These are phyloP conservation scores for Tuber umbilicatum DNA, from an alignment of 495 filamentous ascomycete genomes.

Conservation along the genomic window DNA sequence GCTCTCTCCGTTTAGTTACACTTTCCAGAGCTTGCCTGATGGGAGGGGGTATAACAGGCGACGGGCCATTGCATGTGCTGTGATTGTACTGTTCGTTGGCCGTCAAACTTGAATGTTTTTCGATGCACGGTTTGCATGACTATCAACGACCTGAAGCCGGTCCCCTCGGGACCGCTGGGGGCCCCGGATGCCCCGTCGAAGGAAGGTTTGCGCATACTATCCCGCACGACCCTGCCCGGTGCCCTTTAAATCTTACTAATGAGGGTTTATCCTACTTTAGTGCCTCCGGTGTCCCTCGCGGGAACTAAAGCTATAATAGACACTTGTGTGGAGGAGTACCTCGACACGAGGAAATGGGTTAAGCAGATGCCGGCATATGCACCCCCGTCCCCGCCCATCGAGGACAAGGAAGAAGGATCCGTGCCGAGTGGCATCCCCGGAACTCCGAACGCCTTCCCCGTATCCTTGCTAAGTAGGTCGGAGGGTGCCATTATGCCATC, in stretches of 20 bases:
- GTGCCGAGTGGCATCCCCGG: not conserved
- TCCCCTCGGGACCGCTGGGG: not conserved
- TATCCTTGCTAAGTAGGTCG: not conserved
- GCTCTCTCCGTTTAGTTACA: not conserved
- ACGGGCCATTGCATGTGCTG: constrained; percentile 78
- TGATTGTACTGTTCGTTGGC: constrained; percentile 74
- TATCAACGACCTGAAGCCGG: constrained; percentile 70
- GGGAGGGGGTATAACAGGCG: constrained; percentile 30
- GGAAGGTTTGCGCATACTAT: constrained; percentile 3
- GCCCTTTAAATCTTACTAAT: not conserved
- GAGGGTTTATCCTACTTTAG: not conserved
- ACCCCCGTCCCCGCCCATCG: constrained; percentile 28
- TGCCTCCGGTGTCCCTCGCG: constrained; percentile 25
- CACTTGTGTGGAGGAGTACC: constrained; percentile 23
- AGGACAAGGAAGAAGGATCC: not conserved
- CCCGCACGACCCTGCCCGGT: not conserved
- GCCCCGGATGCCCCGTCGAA: not conserved
- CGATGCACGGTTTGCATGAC: constrained; percentile 80
- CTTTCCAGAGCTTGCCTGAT: not conserved
- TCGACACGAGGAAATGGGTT: constrained; percentile 25
- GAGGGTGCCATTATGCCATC: not conserved
- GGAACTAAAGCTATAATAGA: constrained; percentile 32
- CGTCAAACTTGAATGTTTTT: constrained; percentile 65
- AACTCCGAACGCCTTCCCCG: not conserved
- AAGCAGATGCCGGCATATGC: constrained; percentile 30